Evolutionary conservation across 2,329 filamentous ascomycete species (phyloP).

Genomic region (Periconia digitata): DNA sequence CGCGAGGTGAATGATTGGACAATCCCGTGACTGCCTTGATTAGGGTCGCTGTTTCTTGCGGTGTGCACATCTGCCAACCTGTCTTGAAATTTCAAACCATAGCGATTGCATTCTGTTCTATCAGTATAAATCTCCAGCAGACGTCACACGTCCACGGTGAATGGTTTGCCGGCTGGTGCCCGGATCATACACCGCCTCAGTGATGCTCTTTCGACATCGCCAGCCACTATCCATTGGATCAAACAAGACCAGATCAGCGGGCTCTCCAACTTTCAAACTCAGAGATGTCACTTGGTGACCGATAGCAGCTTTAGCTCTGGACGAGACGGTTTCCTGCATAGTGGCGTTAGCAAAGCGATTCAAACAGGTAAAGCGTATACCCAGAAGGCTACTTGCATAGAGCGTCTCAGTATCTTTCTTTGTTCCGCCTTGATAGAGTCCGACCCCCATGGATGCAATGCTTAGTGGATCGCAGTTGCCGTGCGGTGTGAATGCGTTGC

Average conservation of each 20-base stretch:
- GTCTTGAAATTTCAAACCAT: no score
- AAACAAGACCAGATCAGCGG: slow-evolving; percentile 49
- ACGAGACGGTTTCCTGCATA: slow-evolving; percentile 52
- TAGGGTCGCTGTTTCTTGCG: neutral
- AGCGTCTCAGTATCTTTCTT: slow-evolving; percentile 60
- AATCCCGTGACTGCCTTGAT: neutral
- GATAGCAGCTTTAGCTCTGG: slow-evolving; percentile 48
- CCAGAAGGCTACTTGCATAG: slow-evolving; percentile 48
- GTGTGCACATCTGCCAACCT: neutral
- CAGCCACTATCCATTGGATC: slow-evolving; percentile 40
- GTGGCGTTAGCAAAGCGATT: slow-evolving; percentile 14
- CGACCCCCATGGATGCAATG: slow-evolving; percentile 64
- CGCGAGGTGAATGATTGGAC: no score
- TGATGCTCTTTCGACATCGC: slow-evolving; percentile 45
- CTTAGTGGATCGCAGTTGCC: slow-evolving; percentile 67
- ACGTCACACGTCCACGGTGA: slow-evolving; percentile 24
- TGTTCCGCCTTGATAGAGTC: slow-evolving; percentile 68
- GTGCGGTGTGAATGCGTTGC: slow-evolving; percentile 73
- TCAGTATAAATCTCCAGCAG: slow-evolving; percentile 6
- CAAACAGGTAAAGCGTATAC: slow-evolving; percentile 1
- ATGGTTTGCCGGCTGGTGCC: slow-evolving; percentile 35
- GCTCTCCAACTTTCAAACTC: slow-evolving; percentile 37
- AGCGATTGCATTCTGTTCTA: no score
- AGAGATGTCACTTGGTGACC: slow-evolving; percentile 32
- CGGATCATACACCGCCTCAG: slow-evolving; percentile 50